Conservation (phyloP, 345 rosid genomes). For the Eucalyptus victrix region DNA sequence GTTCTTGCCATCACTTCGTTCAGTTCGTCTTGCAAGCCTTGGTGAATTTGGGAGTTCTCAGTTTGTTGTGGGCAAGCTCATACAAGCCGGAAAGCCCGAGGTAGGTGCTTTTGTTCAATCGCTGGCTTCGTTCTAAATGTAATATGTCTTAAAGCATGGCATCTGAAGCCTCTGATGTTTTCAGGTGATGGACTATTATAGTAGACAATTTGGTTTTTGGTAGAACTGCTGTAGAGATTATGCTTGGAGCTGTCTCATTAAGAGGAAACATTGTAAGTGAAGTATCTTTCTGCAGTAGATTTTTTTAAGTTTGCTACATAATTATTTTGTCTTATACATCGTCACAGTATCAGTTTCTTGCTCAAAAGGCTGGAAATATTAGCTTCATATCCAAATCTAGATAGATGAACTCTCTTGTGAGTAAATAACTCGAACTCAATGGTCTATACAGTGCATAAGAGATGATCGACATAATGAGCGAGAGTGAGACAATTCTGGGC, state of each 20-base stretch:
- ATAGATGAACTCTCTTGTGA: neutral
- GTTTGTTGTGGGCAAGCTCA: conserved; percentile 74
- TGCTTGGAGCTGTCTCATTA: neutral
- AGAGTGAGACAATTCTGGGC: neutral
- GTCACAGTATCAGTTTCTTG: neutral
- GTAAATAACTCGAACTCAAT: no score
- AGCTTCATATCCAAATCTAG: neutral
- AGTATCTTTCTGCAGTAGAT: neutral
- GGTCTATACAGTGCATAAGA: neutral
- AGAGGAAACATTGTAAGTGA: neutral
- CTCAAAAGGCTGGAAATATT: no score
- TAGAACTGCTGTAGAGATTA: neutral
- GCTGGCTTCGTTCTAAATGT: neutral
- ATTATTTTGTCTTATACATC: neutral
- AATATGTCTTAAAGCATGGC: neutral
- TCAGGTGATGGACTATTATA: no score
- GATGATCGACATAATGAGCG: neutral
- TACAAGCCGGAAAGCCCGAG: conserved; percentile 73
- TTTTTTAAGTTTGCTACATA: neutral
- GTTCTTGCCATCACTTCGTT: no score
- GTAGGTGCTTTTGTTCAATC: conserved; percentile 9
- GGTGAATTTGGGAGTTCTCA: conserved; percentile 66
- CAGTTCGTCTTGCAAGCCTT: conserved; percentile 55
- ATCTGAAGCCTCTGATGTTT: neutral
- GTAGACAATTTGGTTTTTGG: neutral